Conservation (phyloP, 2,329 filamentous ascomycete genomes). For the Lachnellula suecica region DNA sequence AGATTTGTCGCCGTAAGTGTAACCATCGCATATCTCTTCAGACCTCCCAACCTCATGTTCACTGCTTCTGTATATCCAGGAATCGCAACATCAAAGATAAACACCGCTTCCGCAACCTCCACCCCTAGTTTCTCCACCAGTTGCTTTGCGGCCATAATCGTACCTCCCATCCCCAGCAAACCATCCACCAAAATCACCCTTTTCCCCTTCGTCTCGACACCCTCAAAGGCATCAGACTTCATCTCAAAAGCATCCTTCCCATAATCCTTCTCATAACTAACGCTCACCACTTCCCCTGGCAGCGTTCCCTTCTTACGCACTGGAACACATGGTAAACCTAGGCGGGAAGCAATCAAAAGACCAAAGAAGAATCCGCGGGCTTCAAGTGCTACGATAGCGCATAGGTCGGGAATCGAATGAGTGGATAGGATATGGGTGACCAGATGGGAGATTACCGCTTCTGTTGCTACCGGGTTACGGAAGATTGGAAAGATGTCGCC, state of each 20-base stretch:
- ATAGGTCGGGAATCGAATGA: slow-evolving; percentile 14
- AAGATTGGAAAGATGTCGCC: slow-evolving; percentile 25
- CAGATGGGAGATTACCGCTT: slow-evolving; percentile 19
- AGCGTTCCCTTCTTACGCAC: slow-evolving; percentile 94
- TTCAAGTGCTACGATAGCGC: slow-evolving; percentile 76
- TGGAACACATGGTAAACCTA: slow-evolving; percentile 82
- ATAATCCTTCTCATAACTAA: slow-evolving; percentile 90
- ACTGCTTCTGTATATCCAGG: slow-evolving; percentile 15
- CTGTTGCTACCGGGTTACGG: slow-evolving; percentile 17
- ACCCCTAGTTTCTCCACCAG: slow-evolving; percentile 84
- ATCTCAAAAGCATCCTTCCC: slow-evolving; percentile 93
- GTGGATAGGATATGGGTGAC: slow-evolving; percentile 13
- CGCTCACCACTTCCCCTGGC: slow-evolving; percentile 80
- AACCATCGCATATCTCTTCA: slow-evolving; percentile 23
- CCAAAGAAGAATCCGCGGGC: slow-evolving; percentile 93
- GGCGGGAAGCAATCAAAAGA: slow-evolving; percentile 75
- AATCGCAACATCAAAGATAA: slow-evolving; percentile 81
- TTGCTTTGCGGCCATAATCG: slow-evolving; percentile 78
- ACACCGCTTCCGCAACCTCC: slow-evolving; percentile 78
- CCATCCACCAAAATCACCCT: slow-evolving; percentile 92
- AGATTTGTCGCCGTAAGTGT: slow-evolving; percentile 10
- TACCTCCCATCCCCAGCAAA: slow-evolving; percentile 94
- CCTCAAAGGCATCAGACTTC: slow-evolving; percentile 65
- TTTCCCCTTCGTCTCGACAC: slow-evolving; percentile 70
- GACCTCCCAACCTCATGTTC: slow-evolving; percentile 13